Evolutionary conservation across 1,139 yeast species (phyloP), one percentile per base, ranked within the genome.

Genomic region (Hansenula lynferdii): DNA sequence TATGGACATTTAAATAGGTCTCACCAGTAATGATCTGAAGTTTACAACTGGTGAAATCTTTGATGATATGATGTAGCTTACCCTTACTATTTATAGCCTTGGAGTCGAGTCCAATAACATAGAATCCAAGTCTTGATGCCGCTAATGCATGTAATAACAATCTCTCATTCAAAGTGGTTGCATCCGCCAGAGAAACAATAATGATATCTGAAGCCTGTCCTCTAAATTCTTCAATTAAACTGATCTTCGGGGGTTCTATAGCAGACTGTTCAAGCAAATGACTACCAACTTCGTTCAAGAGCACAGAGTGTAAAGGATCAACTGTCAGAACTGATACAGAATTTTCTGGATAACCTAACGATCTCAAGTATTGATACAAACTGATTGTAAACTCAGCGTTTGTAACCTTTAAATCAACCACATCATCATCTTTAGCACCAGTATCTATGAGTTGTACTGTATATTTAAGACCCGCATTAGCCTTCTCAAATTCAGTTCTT

Each of bases 311-410:
- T 8, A 68, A 65, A 16, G 58, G 56, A 23, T 65, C 67, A 10
- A 65, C 58, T 2, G 72, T 65, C 35, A 72, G 50, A 11, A 80
- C 65, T 10, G 66, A 61, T 17, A 80, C 67, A 15, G 51, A 50
- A 1, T 52, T 47, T 1, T 50, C 38, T 0, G 77, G 67, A 47
- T 75, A 75, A 0, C 76, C 78, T 16, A 69, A 44, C 4, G 65
- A 48, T 19, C 71, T 51, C 71, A 79, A 60, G 47, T 73, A 76
- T 53, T 65, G 67, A 50, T 62, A 77, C 9, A 77, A 47, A 0
- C 62, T 58, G 8, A 74, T 74, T 12, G 72, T 62, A 44, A 62
- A 73, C 45, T 75, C 80, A 1, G 84, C 85, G 48, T 79, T 85
- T 10, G 65, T 71, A 10, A 72, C 48, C 42, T 70, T 71, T 41